Evolutionary conservation across 345 rosid genomes (phyloP), one percentile per base, ranked within the genome.

Genomic region (Corchorus olitorius): DNA sequence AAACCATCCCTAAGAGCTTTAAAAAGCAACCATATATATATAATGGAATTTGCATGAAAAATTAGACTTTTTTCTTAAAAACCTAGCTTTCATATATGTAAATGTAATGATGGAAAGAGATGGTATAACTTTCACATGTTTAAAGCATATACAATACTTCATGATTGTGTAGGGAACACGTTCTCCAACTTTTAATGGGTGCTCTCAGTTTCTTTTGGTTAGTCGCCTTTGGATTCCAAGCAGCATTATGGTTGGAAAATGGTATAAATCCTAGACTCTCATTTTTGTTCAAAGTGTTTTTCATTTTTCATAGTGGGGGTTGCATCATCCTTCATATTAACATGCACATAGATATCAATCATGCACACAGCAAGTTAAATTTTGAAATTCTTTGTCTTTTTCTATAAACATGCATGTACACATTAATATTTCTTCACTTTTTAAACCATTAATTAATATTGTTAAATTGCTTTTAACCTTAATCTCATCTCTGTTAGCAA

Each of bases 211-310:
- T 27, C 20, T 6, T 64, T 37, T 64, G 15, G 43, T n/a, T 27
- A 27, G 27, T 27, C 27, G 27, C 27, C 78, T 53, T 75, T 75
- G 78, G 78, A 75, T 75, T 75, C 78, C 71, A 41, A 20, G 43
- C 43, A 56, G 65, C 66, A 59, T 12, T 45, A 73, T 19, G 27
- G 19, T 27, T 59, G 34, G 43, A 10, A 73, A 73, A 43, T 72
- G 75, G 19, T 14, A 1, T 12, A 2, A n/a, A 39, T 72, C 75
- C n/a, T 22, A 19, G 50, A 39, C 52, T 13, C 37, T n/a, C 75
- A 72, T 37, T 37, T 72, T 75, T 65, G 70, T 10, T 68, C 14
- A 27, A 68, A 33, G 58, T 33, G 3, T 34, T 9, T 56, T 56
- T 52, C 9, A 16, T 34, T 9, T 56, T 56, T 52, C 9, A 16